phyloP scores from a whole-genome alignment of 129 eudicot species.

The Calendula officinalis region DNA sequence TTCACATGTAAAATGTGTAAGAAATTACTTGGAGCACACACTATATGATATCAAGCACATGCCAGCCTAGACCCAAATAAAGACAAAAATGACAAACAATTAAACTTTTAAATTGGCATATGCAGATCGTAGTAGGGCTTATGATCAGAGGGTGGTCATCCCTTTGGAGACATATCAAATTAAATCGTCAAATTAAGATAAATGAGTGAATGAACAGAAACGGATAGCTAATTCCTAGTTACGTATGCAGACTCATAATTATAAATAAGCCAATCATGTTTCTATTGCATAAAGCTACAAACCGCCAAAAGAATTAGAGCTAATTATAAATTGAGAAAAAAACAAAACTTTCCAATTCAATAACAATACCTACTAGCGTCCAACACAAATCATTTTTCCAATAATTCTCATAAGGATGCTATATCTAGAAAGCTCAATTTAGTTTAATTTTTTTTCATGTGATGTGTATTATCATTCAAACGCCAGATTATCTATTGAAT shows the following conservation, averaged over 20 bases:
- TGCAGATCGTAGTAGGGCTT: background rate
- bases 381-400: constrained; percentile 17
- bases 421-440: constrained; percentile 17
- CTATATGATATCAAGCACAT: constrained; percentile 12
- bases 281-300: constrained; percentile 5
- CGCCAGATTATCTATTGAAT: background rate
- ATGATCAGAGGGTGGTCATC: background rate
- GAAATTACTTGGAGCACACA: constrained; percentile 24
- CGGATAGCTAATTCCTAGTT: constrained; percentile 5
- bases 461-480: constrained; percentile 8
- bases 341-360: background rate
- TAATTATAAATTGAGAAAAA: background rate
- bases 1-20: constrained; percentile 35
- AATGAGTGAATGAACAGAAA: background rate
- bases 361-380: constrained; percentile 9
- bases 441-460: background rate
- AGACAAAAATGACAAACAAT: constrained; percentile 14
- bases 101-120: background rate
- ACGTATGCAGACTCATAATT: background rate
- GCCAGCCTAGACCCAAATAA: constrained; percentile 20
- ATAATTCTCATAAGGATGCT: constrained; percentile 10
- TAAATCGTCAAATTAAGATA: background rate
- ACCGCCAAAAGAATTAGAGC: constrained; percentile 4
- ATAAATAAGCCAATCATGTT: background rate
- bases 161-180: background rate